Percentiles rank a stretch among this genome's conserved stretches.
phyloP scores from a whole-genome alignment of 306 rosid genomes.

The Prosopis cineraria region DNA sequence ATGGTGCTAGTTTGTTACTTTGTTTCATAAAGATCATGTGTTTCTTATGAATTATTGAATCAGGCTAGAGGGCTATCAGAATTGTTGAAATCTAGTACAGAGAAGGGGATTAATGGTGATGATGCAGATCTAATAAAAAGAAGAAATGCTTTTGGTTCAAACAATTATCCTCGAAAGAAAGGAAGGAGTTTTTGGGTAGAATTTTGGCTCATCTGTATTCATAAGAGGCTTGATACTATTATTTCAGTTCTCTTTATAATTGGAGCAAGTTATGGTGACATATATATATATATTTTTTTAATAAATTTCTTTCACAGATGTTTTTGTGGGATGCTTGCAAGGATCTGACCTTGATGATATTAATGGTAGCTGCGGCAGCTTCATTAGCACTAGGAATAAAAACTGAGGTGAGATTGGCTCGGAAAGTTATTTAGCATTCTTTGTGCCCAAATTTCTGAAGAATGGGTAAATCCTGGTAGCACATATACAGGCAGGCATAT shows the following conservation, averaged over 20 bases:
- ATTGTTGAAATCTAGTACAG: conserved; percentile 65
- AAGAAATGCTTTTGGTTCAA: conserved; percentile 75
- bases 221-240: conserved; percentile 1
- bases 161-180: conserved; percentile 80
- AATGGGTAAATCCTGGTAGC: conserved; percentile 7
- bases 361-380: conserved; percentile 94
- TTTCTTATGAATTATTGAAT: conserved; percentile 36
- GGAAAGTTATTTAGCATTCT: conserved; percentile 16
- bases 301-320: conserved; percentile 52
- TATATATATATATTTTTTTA: conserved; percentile 24
- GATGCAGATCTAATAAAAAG: conserved; percentile 74
- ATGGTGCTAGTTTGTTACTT: conserved; percentile 6
- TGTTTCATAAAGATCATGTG: conserved; percentile 5
- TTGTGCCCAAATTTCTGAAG: conserved; percentile 1
- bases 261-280: neutral
- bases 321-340: conserved; percentile 99
- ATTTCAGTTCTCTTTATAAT: neutral
- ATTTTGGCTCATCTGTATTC: conserved; percentile 13
- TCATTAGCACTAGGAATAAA: conserved; percentile 95
- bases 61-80: conserved; percentile 75
- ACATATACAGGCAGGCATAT: neutral
- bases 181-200: conserved; percentile 87
- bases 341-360: conserved; percentile 93
- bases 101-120: conserved; percentile 80
- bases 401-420: conserved; percentile 72